A percentile compares a stretch with the other conserved stretches of the same genome.
Evolutionary conservation across 768 basidiomycete genomes (phyloP).

Genomic region (Cystobasidium ongulense): DNA sequence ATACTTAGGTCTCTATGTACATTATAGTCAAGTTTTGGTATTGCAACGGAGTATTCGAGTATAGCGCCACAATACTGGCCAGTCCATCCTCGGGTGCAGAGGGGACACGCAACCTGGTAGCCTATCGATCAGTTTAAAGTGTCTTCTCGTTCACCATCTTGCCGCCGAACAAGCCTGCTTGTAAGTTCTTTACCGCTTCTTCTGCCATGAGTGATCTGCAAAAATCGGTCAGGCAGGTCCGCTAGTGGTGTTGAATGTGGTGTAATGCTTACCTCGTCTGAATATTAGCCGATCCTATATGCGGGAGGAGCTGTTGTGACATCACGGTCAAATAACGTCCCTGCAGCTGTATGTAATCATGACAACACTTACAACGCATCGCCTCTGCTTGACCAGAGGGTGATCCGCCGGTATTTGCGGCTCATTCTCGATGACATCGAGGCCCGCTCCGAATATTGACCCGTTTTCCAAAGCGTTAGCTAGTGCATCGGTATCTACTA

Average conservation of each 20-base stretch:
- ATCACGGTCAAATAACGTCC: no score
- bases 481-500: constrained; percentile 84
- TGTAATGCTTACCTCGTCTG: constrained; percentile 55
- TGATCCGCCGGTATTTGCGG: constrained; percentile 64
- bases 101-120: constrained; percentile 37
- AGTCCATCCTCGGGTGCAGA: no score
- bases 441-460: constrained; percentile 82
- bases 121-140: background rate
- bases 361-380: constrained; percentile 53
- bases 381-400: constrained; percentile 63
- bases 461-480: constrained; percentile 65
- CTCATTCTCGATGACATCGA: constrained; percentile 92
- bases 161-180: constrained; percentile 32
- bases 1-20: no score
- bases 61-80: no score
- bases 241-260: background rate
- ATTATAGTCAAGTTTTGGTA: no score
- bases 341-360: no score
- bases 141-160: constrained; percentile 21
- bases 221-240: background rate
- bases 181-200: constrained; percentile 31
- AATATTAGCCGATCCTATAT: constrained; percentile 80
- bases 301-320: constrained; percentile 72
- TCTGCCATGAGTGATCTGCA: constrained; percentile 26
- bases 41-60: no score